Evolutionary conservation across 208 protist genomes (phyloP).

Genomic region (Crithidia sp.): DNA sequence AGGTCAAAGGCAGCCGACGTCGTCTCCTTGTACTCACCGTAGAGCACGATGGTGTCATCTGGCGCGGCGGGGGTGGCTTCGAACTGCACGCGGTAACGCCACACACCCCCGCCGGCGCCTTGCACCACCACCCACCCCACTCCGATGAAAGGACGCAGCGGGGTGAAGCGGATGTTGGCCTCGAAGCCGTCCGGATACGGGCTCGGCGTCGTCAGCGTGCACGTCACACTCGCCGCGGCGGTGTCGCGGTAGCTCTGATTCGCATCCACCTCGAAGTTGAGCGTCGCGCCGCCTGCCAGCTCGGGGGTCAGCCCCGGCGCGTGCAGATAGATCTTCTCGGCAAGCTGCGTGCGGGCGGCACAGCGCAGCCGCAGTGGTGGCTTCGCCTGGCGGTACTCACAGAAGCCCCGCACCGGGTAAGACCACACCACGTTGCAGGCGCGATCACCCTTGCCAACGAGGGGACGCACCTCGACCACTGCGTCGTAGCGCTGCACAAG

Average conservation of each 20-base stretch:
- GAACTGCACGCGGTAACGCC: conserved; percentile 83
- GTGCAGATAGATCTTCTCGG: conserved; percentile 55
- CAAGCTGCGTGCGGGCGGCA: conserved; percentile 56
- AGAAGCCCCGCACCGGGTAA: conserved; percentile 80
- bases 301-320: conserved; percentile 49
- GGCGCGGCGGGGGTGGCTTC: conserved; percentile 74
- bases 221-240: conserved; percentile 42
- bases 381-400: conserved; percentile 70
- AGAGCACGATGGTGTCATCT: conserved; percentile 89
- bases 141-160: conserved; percentile 79
- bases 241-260: conserved; percentile 52
- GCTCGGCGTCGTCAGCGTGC: conserved; percentile 34
- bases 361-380: conserved; percentile 60
- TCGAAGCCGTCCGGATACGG: conserved; percentile 43
- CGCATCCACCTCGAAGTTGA: conserved; percentile 52
- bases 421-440: conserved; percentile 65
- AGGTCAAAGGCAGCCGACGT: conserved; percentile 79
- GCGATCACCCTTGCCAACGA: conserved; percentile 19
- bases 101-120: conserved; percentile 61
- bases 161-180: conserved; percentile 65
- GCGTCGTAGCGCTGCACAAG: conserved; percentile 68
- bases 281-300: conserved; percentile 27
- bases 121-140: conserved; percentile 72
- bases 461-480: conserved; percentile 60
- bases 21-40: conserved; percentile 54